Percentiles rank a stretch among this genome's conserved stretches.
Evolutionary conservation across 2,329 filamentous ascomycete genomes (phyloP).

Genomic region (Periconia macrospinosa): DNA sequence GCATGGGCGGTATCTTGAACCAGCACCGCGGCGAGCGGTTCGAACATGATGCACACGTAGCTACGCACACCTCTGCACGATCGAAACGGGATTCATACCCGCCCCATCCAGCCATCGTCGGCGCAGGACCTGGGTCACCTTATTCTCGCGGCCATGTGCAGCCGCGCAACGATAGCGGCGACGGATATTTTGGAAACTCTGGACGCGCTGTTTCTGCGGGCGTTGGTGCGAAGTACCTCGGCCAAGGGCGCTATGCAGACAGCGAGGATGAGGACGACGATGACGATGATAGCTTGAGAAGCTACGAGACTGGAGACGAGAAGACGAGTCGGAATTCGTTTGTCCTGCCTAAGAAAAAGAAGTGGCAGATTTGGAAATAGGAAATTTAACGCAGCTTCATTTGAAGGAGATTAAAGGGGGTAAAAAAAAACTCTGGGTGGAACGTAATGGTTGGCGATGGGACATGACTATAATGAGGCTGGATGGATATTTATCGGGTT

Average conservation of each 20-base stretch:
- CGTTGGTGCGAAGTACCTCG: conserved; percentile 33
- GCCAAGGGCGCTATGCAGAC: conserved; percentile 33
- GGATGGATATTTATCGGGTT: too few relatives aligned
- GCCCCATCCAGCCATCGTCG: conserved; percentile 41
- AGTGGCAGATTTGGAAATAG: conserved; percentile 41
- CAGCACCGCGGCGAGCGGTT: conserved; percentile 30
- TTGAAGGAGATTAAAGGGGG: too few relatives aligned
- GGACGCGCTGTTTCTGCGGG: conserved; percentile 27
- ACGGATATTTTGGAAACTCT: conserved; percentile 33
- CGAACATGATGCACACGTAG: conserved; percentile 34
- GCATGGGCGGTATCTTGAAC: conserved; percentile 39
- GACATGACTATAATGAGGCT: background rate
- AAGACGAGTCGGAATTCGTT: conserved; percentile 35
- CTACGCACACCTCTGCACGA: conserved; percentile 24
- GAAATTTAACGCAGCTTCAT: background rate
- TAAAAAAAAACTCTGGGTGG: too few relatives aligned
- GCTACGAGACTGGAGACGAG: conserved; percentile 28
- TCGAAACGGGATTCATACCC: conserved; percentile 36
- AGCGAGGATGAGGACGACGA: conserved; percentile 31
- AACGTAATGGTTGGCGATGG: background rate
- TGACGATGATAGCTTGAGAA: conserved; percentile 11
- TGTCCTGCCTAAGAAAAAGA: conserved; percentile 39
- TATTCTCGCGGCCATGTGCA: conserved; percentile 34
- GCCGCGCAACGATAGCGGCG: conserved; percentile 30
- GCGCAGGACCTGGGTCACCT: conserved; percentile 35